Conservation (phyloP, 495 filamentous ascomycete species). For the Daldinia vernicosa region DNA sequence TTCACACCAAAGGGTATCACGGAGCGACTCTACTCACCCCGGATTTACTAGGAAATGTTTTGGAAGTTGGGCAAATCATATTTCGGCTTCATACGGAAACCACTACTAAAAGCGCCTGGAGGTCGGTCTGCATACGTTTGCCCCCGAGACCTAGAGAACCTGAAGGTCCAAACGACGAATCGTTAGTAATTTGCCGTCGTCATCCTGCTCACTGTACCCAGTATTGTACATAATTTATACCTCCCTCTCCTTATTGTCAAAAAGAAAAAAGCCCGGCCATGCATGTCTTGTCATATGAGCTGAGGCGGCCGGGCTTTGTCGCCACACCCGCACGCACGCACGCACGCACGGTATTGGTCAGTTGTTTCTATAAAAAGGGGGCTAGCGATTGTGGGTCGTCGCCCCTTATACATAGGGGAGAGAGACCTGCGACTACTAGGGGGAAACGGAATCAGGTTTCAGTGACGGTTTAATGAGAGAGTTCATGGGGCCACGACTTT, state of each 20-base stretch:
- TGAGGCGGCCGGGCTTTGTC: neutral
- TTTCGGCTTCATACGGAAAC: constrained; percentile 25
- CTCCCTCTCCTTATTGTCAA: constrained; percentile 29
- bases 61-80: constrained; percentile 13
- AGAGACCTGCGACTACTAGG: neutral
- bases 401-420: neutral
- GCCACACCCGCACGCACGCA: neutral
- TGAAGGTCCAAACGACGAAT: constrained; percentile 24
- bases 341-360: neutral
- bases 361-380: neutral
- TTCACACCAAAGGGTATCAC: constrained; percentile 2
- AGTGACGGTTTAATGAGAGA: constrained; percentile 4
- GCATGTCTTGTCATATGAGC: neutral
- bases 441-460: neutral
- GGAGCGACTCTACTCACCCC: constrained; percentile 28
- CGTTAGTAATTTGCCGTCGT: constrained; percentile 20
- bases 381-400: neutral
- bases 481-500: neutral
- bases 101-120: constrained; percentile 5
- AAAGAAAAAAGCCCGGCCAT: neutral
- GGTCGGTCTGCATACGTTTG: constrained; percentile 8
- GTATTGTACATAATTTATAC: constrained; percentile 40
- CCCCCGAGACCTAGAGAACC: constrained; percentile 9
- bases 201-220: constrained; percentile 36
- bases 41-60: constrained; percentile 18